Percentiles rank a stretch among this genome's conserved stretches.
Conservation (phyloP, 2,329 filamentous ascomycete genomes). For the Tolypocladium capitatum region DNA sequence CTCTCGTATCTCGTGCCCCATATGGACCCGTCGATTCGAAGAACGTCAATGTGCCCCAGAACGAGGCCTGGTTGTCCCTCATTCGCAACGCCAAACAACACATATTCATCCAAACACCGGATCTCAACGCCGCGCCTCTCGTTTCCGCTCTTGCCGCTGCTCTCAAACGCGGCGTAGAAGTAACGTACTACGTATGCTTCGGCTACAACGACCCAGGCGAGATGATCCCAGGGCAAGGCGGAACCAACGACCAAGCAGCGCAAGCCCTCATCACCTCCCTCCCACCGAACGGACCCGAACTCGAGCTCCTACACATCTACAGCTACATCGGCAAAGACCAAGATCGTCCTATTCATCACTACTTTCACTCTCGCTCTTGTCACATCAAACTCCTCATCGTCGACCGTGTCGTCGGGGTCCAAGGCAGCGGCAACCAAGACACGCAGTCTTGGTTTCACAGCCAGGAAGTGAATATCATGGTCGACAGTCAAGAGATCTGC, state of each 20-base stretch:
- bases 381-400: conserved; percentile 69
- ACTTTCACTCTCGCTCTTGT: conserved; percentile 52
- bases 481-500: conserved; percentile 52
- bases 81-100: conserved; percentile 47
- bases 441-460: conserved; percentile 70
- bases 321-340: conserved; percentile 69
- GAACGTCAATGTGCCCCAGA: conserved; percentile 55
- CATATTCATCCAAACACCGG: conserved; percentile 70
- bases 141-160: conserved; percentile 51
- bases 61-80: conserved; percentile 59
- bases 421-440: conserved; percentile 69
- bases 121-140: conserved; percentile 59
- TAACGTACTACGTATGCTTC: conserved; percentile 60
- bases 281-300: conserved; percentile 24
- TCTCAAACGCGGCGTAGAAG: conserved; percentile 51
- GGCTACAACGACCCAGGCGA: conserved; percentile 72
- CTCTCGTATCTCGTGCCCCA: conserved; percentile 55
- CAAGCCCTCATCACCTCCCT: conserved; percentile 44
- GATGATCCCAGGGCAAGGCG: conserved; percentile 61
- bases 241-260: conserved; percentile 60
- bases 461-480: conserved; percentile 65
- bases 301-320: conserved; percentile 38
- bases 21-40: conserved; percentile 50
- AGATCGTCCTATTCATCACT: conserved; percentile 50
- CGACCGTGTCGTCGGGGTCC: conserved; percentile 54